A percentile compares a stretch with the other conserved stretches of the same genome.
Evolutionary conservation across 2,329 filamentous ascomycete genomes (phyloP).

Genomic region (Calonectria naviculata): DNA sequence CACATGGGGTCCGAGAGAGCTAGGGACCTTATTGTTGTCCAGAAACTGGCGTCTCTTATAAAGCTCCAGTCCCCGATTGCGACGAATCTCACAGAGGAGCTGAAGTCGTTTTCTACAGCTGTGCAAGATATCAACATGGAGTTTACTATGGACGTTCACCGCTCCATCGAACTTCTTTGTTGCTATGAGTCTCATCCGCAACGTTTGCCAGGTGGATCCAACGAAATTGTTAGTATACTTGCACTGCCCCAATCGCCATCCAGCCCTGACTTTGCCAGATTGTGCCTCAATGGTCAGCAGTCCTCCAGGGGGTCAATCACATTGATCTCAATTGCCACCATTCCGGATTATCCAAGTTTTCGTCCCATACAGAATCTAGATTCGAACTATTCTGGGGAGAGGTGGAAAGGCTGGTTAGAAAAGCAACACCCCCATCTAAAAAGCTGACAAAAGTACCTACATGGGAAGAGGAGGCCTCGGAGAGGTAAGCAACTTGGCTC

Average conservation of each 20-base stretch:
- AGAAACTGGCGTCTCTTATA: slow-evolving; percentile 31
- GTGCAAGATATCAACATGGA: slow-evolving; percentile 37
- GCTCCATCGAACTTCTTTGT: slow-evolving; percentile 32
- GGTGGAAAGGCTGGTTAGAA: slow-evolving; percentile 28
- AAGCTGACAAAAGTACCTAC: slow-evolving; percentile 26
- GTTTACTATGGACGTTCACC: slow-evolving; percentile 34
- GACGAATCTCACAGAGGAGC: slow-evolving; percentile 33
- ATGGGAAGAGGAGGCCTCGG: slow-evolving; percentile 23
- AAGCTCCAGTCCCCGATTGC: slow-evolving; percentile 27
- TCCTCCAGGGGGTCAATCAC: slow-evolving; percentile 33
- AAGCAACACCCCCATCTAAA: slow-evolving; percentile 13
- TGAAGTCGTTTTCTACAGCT: slow-evolving; percentile 29
- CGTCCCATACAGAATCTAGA: slow-evolving; percentile 26
- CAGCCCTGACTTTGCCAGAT: slow-evolving; percentile 22
- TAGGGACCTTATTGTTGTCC: slow-evolving; percentile 30
- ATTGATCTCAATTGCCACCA: slow-evolving; percentile 35
- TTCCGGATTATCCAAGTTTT: slow-evolving; percentile 31
- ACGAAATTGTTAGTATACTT: slow-evolving; percentile 27
- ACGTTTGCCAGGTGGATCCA: slow-evolving; percentile 26
- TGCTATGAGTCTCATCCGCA: slow-evolving; percentile 35
- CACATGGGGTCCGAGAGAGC: slow-evolving; percentile 36
- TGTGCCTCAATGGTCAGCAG: slow-evolving; percentile 34
- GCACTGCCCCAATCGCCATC: neutral
- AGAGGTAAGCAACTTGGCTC: neutral
- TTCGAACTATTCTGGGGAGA: slow-evolving; percentile 36